Evolutionary conservation across 176 grass and related monocot species (phyloP).

Genomic region (Phoenix roebelenii): DNA sequence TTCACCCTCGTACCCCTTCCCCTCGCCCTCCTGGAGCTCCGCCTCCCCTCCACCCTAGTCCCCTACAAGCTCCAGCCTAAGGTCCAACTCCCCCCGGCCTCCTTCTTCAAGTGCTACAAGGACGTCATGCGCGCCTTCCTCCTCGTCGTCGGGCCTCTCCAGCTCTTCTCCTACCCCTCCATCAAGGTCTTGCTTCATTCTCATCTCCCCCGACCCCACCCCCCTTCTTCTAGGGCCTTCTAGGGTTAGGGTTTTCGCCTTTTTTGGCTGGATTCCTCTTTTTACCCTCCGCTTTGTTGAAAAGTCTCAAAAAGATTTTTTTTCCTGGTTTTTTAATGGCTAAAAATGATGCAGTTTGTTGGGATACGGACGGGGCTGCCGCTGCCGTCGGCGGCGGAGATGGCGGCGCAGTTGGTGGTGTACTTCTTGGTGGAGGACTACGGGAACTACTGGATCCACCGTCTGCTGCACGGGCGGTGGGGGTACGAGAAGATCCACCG

Average conservation of each 20-base stretch:
- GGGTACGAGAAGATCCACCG: slow-evolving; percentile 71
- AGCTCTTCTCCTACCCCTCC: slow-evolving; percentile 60
- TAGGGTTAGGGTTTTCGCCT: slow-evolving; percentile 4
- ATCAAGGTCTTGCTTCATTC: slow-evolving; percentile 44
- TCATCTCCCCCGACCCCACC: too few relatives aligned
- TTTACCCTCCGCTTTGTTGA: too few relatives aligned
- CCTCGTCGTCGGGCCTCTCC: slow-evolving; percentile 70
- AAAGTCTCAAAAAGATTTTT: too few relatives aligned
- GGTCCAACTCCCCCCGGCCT: slow-evolving; percentile 36
- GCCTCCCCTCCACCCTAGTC: slow-evolving; percentile 29
- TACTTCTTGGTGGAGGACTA: slow-evolving; percentile 94
- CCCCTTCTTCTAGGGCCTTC: background rate
- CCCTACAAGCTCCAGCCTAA: slow-evolving; percentile 81
- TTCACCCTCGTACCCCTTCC: slow-evolving; percentile 78
- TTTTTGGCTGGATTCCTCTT: too few relatives aligned
- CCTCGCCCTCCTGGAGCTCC: slow-evolving; percentile 64
- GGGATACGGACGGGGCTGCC: slow-evolving; percentile 62
- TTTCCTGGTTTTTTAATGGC: too few relatives aligned
- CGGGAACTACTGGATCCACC: slow-evolving; percentile 79
- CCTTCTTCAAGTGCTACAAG: slow-evolving; percentile 63
- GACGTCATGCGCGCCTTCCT: slow-evolving; percentile 66
- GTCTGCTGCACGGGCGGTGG: slow-evolving; percentile 70
- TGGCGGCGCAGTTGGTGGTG: slow-evolving; percentile 45
- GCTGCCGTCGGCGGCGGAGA: slow-evolving; percentile 62
- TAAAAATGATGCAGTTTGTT: slow-evolving; percentile 35